Evolutionary conservation across 805 yeast genomes (phyloP), one percentile per base, ranked within the genome.

Genomic region (Hagleromyces aurorensis): DNA sequence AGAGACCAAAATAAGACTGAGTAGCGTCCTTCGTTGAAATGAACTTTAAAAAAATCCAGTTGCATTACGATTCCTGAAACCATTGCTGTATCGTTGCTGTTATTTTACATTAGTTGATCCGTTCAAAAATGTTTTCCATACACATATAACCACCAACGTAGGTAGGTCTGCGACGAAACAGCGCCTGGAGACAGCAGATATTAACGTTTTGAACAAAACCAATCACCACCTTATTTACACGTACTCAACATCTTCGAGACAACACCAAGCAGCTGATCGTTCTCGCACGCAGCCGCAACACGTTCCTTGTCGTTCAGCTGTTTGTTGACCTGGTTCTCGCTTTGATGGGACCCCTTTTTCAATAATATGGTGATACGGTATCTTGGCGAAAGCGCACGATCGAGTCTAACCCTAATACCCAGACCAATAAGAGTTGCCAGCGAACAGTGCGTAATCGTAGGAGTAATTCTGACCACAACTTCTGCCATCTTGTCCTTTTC

Each of bases 231-330:
- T 36, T 41, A 69, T 32, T 59, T 61, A 49, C 98, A 91, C 3
- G 91, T 79, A 20, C 81, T 69, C 34, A 91, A 67, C 99, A 91
- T 91, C 40, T 80, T 85, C 43, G 86, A 80, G 21, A 91, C 81
- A n/a, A 91, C 99, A 17, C 76, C 70, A 21, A 87, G 61, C 23
- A 91, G 64, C 61, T 91, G 98, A 34, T 82, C 94, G 48, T 91
- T 91, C 50, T 91, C 98, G 57, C 97, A 87, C 0, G 99, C 99
- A 16, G 98, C 98, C 18, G 95, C 93, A 0, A 91, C 96, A 38
- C 99, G 66, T 59, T 91, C 99, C 60, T 91, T 91, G 53, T 91
- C 99, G 50, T 91, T 91, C 37, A 91, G 68, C 60, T 91, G 99
- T 52, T 89, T 89, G 59, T 91, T 91, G 13, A 91, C 97, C 52